Base-by-base conservation (phyloP, 2,329 filamentous ascomycete species). In the Alternaria solani region DNA sequence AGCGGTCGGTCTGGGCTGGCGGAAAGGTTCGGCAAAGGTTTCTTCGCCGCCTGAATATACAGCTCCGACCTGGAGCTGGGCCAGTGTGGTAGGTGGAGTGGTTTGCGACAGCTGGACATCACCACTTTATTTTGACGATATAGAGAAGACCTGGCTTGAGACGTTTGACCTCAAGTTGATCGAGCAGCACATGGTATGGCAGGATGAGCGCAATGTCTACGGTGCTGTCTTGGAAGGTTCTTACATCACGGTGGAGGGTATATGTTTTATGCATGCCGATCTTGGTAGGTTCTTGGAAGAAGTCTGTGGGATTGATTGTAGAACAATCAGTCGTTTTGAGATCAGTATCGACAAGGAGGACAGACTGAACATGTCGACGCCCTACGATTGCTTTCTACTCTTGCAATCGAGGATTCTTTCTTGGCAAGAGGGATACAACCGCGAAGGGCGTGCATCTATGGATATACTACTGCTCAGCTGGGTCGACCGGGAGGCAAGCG, bases 21-120 rank as follows among this genome's bases (percentile, higher is more conserved):
- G 7, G 12, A 34, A 5, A 5, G 12, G 20, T 23, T 16, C 4
- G 25, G 1, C 2, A 0, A 2, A 2, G 7, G 8, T 11, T 14
- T 46, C 43, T 46, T 12, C 16, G 2, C 16, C 18, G 6, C 16
- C 16, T 7, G 16, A 4, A 20, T 46, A 46, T 4, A 46, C 0
- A 6, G 25, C 43, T 4, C 26, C 43, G 0, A 46, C 7, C 43
- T 30, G 43, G 43, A 30, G 26, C 6, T 46, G 43, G 43, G 43
- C 43, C 1, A 18, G 43, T 18, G 7, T 7, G 28, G 9, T 9
- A 30, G 28, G 28, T 30, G 28, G 2, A 11, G 28, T 30, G 28
- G 9, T 2, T 28, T 28, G 26, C 7, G 26, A 3, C 8, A 34
- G 8, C 12, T 23, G 20, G 23, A 23, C 41, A 11, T 8, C 7